Evolutionary conservation across 2,329 filamentous ascomycete genomes (phyloP).

Genomic region (Botrytis hyacinthi): DNA sequence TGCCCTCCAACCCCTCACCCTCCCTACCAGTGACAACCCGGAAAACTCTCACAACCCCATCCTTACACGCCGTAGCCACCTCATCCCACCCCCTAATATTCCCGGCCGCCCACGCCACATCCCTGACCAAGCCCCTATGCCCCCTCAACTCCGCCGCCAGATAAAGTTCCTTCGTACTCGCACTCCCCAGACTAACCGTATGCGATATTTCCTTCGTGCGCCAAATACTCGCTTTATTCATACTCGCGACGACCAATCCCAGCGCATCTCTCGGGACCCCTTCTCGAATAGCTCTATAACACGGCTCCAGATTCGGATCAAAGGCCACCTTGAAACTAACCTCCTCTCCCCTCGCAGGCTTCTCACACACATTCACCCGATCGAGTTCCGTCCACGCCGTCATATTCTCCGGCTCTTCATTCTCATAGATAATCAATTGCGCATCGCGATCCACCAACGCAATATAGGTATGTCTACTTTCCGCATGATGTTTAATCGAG

Average conservation of each 20-base stretch:
- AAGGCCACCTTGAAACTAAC: slow-evolving; percentile 83
- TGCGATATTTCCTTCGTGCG: slow-evolving; percentile 61
- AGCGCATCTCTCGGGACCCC: slow-evolving; percentile 79
- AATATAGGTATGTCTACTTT: slow-evolving; percentile 77
- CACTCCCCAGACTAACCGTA: slow-evolving; percentile 51
- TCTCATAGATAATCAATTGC: slow-evolving; percentile 76
- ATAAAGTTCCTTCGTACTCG: slow-evolving; percentile 76
- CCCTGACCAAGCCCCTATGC: slow-evolving; percentile 75
- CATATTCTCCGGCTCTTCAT: slow-evolving; percentile 78
- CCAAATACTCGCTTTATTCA: slow-evolving; percentile 81
- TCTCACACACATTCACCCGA: slow-evolving; percentile 69
- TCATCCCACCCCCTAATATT: slow-evolving; percentile 88
- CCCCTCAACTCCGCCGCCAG: slow-evolving; percentile 72
- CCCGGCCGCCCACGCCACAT: slow-evolving; percentile 89
- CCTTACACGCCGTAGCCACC: slow-evolving; percentile 88
- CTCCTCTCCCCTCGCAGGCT: slow-evolving; percentile 77
- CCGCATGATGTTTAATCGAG: slow-evolving; percentile 78
- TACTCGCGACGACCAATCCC: slow-evolving; percentile 79
- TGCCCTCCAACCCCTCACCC: slow-evolving; percentile 33
- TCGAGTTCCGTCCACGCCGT: slow-evolving; percentile 74
- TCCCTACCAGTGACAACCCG: slow-evolving; percentile 61
- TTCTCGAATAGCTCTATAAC: slow-evolving; percentile 73
- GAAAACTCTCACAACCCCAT: slow-evolving; percentile 87
- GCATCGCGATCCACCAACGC: slow-evolving; percentile 83
- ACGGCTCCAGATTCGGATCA: slow-evolving; percentile 80